These are phyloP conservation scores for Bjerkandera adusta DNA, from an alignment of 1,284 basidiomycete species.

Conservation along the genomic window DNA sequence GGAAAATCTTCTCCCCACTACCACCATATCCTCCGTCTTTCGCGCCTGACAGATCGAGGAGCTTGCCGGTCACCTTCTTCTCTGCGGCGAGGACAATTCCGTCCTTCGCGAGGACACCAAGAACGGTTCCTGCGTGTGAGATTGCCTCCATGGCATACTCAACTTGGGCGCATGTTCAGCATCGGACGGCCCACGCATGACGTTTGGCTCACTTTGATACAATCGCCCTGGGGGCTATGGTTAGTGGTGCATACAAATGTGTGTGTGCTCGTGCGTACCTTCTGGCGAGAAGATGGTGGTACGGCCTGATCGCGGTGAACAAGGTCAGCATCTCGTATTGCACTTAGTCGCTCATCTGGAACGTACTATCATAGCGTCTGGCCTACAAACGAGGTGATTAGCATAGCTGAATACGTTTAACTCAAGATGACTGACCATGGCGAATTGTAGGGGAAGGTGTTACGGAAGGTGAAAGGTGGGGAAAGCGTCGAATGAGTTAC, in stretches of 20 bases:
- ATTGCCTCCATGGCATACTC: constrained; percentile 99
- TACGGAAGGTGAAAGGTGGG: constrained; percentile 5
- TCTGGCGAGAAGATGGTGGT: constrained; percentile 97
- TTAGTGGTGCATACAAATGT: constrained; percentile 8
- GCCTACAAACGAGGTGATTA: constrained; percentile 46
- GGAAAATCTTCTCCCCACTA: constrained; percentile 97
- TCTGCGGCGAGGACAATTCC: constrained; percentile 98
- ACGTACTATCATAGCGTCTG: constrained; percentile 87
- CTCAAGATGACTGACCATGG: constrained; percentile 32
- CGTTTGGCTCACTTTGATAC: constrained; percentile 80
- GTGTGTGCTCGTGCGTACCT: constrained; percentile 49
- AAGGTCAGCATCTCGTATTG: constrained; percentile 18
- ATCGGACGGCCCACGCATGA: background rate
- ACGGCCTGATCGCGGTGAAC: constrained; percentile 52
- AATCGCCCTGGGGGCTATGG: constrained; percentile 65
- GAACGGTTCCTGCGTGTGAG: constrained; percentile 93
- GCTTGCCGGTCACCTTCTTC: constrained; percentile 98
- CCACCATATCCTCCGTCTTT: constrained; percentile 91
- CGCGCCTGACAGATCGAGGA: constrained; percentile 83
- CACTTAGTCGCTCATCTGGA: constrained; percentile 4
- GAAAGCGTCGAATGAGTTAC: constrained; percentile 21
- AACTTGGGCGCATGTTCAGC: constrained; percentile 60
- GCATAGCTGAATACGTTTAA: background rate
- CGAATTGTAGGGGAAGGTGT: constrained; percentile 12
- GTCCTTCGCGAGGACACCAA: constrained; percentile 93